A percentile compares a stretch with the other conserved stretches of the same genome.
These are phyloP conservation scores for Leptographium wingfieldii DNA, from an alignment of 2,329 filamentous ascomycete genomes.

Conservation along the genomic window DNA sequence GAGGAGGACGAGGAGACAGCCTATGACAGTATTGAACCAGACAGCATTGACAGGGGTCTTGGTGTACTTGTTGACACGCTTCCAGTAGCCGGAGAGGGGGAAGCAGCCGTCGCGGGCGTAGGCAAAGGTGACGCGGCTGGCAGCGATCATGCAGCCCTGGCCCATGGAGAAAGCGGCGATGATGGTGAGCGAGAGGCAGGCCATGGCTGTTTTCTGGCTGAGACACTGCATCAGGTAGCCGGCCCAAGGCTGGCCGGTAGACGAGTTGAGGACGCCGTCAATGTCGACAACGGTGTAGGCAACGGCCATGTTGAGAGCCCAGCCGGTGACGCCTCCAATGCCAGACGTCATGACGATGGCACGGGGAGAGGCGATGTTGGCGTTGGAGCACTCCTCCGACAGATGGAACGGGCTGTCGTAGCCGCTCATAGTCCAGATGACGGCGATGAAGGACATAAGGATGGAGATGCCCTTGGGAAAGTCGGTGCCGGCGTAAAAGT, in stretches of 20 bases:
- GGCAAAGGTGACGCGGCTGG: constrained; percentile 56
- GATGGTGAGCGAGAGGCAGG: constrained; percentile 53
- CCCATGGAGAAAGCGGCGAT: constrained; percentile 60
- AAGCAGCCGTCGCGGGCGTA: constrained; percentile 63
- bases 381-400: constrained; percentile 65
- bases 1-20: constrained; percentile 46
- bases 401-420: constrained; percentile 61
- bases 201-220: constrained; percentile 44
- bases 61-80: constrained; percentile 45
- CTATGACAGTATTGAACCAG: constrained; percentile 50
- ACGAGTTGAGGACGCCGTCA: constrained; percentile 40
- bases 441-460: constrained; percentile 58
- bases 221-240: constrained; percentile 56
- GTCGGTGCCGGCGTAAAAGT: constrained; percentile 52
- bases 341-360: constrained; percentile 59
- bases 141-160: constrained; percentile 56
- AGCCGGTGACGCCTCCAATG: constrained; percentile 54
- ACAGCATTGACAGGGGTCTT: constrained; percentile 59
- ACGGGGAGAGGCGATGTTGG: constrained; percentile 54
- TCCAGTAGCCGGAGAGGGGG: constrained; percentile 45
- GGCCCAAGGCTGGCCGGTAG: constrained; percentile 57
- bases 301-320: constrained; percentile 61
- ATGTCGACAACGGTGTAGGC: constrained; percentile 61
- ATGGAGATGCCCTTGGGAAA: constrained; percentile 56
- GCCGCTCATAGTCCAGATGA: constrained; percentile 57